Evolutionary conservation across 345 rosid genomes (phyloP).

Genomic region (Lepidium sativum): DNA sequence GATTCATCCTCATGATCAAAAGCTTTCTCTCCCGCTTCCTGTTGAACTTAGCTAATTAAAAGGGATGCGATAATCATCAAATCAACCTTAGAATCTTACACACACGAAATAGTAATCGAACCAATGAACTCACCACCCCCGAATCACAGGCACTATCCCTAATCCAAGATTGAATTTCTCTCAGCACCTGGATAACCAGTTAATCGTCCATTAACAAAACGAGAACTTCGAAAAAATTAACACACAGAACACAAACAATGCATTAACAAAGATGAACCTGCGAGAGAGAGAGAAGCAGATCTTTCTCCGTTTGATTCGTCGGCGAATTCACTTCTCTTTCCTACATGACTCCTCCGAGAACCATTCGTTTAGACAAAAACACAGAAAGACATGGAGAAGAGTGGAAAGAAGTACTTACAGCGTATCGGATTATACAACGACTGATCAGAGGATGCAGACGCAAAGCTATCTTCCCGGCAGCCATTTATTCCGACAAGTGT

Average conservation of each 20-base stretch:
- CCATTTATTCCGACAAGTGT: constrained; percentile 27
- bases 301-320: constrained; percentile 37
- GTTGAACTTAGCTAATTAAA: constrained; percentile 14
- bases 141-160: constrained; percentile 23
- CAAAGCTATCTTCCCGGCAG: constrained; percentile 10
- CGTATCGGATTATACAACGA: constrained; percentile 27
- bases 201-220: neutral
- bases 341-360: constrained; percentile 12
- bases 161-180: constrained; percentile 42
- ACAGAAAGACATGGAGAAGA: neutral
- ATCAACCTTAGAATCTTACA: neutral
- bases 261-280: constrained; percentile 27
- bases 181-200: constrained; percentile 29
- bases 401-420: constrained; percentile 29
- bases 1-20: neutral
- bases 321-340: constrained; percentile 19
- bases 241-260: neutral
- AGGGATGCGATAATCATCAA: constrained; percentile 1
- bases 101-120: neutral
- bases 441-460: constrained; percentile 42
- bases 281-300: constrained; percentile 46
- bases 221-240: neutral
- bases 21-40: constrained; percentile 13
- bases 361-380: neutral
- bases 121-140: constrained; percentile 4